These are phyloP conservation scores for Aphanocladium album DNA, from an alignment of 2,329 filamentous ascomycete species.

Conservation along the genomic window DNA sequence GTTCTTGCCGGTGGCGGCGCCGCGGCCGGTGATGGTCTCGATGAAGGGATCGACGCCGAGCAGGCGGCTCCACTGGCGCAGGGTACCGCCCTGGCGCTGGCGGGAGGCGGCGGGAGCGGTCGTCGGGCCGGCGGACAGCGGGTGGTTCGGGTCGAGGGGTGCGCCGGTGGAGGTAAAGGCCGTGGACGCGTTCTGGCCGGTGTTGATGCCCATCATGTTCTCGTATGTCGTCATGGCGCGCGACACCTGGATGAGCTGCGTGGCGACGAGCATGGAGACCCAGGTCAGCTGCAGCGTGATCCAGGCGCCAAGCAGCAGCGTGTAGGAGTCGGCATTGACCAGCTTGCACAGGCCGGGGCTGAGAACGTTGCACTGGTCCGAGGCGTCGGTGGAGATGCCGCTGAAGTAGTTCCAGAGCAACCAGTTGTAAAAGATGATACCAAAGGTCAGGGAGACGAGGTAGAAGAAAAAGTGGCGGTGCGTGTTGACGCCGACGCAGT, in stretches of 20 bases:
- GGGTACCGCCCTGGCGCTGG: conserved; percentile 57
- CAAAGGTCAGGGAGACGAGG: conserved; percentile 69
- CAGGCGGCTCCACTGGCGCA: conserved; percentile 76
- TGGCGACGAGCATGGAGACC: conserved; percentile 95
- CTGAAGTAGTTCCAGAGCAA: conserved; percentile 68
- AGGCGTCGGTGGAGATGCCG: conserved; percentile 47
- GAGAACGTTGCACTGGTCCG: conserved; percentile 66
- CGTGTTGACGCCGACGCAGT: conserved; percentile 93
- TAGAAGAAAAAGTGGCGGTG: conserved; percentile 95
- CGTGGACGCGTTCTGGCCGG: conserved; percentile 55
- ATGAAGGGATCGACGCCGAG: conserved; percentile 92
- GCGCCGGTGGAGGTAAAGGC: conserved; percentile 75
- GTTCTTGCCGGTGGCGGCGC: conserved; percentile 56
- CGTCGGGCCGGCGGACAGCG: conserved; percentile 50
- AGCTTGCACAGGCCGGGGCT: conserved; percentile 69
- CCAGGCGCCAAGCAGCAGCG: conserved; percentile 76
- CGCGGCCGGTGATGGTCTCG: conserved; percentile 80
- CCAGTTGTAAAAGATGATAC: conserved; percentile 67
- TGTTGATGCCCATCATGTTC: conserved; percentile 79
- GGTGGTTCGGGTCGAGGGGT: conserved; percentile 62
- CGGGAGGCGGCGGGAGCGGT: conserved; percentile 38
- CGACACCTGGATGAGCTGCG: conserved; percentile 88
- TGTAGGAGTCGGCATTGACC: conserved; percentile 78
- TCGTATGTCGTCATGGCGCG: conserved; percentile 94
- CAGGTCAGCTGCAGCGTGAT: conserved; percentile 79